A percentile compares a stretch with the other conserved stretches of the same genome.
These are phyloP conservation scores for Carallia brachiata DNA, from an alignment of 345 rosid genomes.

Conservation along the genomic window DNA sequence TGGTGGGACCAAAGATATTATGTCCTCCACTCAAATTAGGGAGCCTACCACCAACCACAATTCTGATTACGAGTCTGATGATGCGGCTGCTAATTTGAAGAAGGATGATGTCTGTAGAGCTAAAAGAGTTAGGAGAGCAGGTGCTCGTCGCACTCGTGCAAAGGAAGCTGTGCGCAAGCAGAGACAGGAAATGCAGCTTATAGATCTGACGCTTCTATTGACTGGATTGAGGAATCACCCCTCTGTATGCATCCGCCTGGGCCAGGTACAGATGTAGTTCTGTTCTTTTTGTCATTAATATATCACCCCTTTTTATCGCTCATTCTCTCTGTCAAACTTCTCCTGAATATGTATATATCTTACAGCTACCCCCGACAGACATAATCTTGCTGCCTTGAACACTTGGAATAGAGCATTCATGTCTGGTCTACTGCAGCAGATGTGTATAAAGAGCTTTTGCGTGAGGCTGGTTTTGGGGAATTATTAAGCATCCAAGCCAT, in stretches of 20 bases:
- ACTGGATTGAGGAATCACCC: not conserved
- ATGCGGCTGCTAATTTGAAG: no score
- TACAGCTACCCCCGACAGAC: not conserved
- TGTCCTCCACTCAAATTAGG: no score
- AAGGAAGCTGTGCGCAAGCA: not conserved
- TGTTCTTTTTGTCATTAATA: no score
- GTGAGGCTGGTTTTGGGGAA: not conserved
- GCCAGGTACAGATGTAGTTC: not conserved
- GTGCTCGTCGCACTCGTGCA: not conserved
- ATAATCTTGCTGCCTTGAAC: not conserved
- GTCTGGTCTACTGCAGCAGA: not conserved
- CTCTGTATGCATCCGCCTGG: not conserved
- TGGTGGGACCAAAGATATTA: no score
- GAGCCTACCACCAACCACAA: no score
- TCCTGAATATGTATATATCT: not conserved
- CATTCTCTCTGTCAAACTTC: not conserved
- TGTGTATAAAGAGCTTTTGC: no score
- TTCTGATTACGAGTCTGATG: no score
- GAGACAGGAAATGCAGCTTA: not conserved
- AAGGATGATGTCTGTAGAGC: not conserved
- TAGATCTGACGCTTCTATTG: not conserved
- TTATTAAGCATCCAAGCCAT: not conserved
- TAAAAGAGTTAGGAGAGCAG: conserved; percentile 1
- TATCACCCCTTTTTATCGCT: no score
- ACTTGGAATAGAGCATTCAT: conserved; percentile 1